Evolutionary conservation across 2,329 filamentous ascomycete genomes (phyloP).

Genomic region (Verticillium dahliae): DNA sequence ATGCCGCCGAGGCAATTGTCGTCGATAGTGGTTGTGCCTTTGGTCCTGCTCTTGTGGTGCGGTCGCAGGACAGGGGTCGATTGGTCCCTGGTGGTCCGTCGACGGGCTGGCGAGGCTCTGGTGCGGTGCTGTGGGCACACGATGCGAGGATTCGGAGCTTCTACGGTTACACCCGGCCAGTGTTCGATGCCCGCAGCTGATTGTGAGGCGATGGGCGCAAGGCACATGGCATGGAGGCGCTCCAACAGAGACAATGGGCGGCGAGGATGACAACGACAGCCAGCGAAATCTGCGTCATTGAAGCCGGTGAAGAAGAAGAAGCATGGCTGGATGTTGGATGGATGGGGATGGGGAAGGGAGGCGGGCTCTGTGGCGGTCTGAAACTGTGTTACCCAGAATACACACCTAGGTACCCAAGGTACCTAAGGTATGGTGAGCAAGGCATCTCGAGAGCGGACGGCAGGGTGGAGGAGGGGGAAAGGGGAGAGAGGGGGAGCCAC

Average conservation of each 20-base stretch:
- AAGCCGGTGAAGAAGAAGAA: not conserved
- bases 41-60: not conserved
- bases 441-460: not conserved
- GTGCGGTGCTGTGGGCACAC: not conserved
- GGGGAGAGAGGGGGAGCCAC: not conserved
- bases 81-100: not conserved
- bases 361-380: not conserved
- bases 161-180: not conserved
- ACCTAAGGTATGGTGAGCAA: not conserved
- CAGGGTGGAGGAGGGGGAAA: not conserved
- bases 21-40: not conserved
- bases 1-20: not conserved
- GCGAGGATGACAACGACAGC: not conserved
- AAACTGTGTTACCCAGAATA: not conserved
- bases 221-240: not conserved
- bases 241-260: not conserved
- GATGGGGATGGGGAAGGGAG: not conserved
- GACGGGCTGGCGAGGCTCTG: not conserved
- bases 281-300: not conserved
- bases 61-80: not conserved
- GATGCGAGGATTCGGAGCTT: not conserved
- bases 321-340: not conserved
- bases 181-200: not conserved
- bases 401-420: no score
- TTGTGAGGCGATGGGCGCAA: not conserved